These are phyloP conservation scores for Capronia coronata DNA, from an alignment of 2,329 filamentous ascomycete genomes.

Conservation along the genomic window DNA sequence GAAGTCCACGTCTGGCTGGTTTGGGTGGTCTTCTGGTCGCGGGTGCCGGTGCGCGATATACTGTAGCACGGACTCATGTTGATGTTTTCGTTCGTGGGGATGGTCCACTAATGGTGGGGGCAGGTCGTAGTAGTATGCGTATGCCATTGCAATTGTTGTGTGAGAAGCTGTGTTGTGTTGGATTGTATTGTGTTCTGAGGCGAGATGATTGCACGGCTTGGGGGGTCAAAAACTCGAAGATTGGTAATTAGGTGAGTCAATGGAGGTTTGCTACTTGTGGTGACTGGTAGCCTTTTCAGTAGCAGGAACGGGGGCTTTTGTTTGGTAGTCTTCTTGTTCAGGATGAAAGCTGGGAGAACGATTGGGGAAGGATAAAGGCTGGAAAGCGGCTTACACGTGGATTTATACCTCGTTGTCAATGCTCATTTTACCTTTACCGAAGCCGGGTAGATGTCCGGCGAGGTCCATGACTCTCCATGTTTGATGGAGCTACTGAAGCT, in stretches of 20 bases:
- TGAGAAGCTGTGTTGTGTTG: too few species aligned
- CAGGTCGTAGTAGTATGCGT: slow-evolving; percentile 24
- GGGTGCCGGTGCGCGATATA: slow-evolving; percentile 16
- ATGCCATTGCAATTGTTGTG: slow-evolving; percentile 14
- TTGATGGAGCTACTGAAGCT: background rate
- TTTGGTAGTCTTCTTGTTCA: background rate
- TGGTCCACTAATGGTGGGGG: slow-evolving; percentile 24
- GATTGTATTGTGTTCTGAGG: too few species aligned
- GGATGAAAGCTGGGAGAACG: background rate
- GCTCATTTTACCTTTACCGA: too few species aligned
- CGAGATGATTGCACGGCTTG: too few species aligned
- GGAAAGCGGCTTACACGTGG: background rate
- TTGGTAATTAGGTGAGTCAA: too few species aligned
- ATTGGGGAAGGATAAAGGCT: background rate
- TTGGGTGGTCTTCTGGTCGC: slow-evolving; percentile 22
- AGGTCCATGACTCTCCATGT: background rate
- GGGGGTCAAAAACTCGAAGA: too few species aligned
- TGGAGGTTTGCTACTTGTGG: too few species aligned
- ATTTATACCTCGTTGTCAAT: too few species aligned
- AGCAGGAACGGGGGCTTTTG: background rate
- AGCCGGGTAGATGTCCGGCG: too few species aligned
- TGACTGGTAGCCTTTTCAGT: background rate
- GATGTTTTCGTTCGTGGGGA: slow-evolving; percentile 19
- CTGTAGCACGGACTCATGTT: slow-evolving; percentile 18
- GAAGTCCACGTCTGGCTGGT: slow-evolving; percentile 24